Conservation (phyloP, 2,329 filamentous ascomycete genomes). For the Thermothelomyces thermophilus region DNA sequence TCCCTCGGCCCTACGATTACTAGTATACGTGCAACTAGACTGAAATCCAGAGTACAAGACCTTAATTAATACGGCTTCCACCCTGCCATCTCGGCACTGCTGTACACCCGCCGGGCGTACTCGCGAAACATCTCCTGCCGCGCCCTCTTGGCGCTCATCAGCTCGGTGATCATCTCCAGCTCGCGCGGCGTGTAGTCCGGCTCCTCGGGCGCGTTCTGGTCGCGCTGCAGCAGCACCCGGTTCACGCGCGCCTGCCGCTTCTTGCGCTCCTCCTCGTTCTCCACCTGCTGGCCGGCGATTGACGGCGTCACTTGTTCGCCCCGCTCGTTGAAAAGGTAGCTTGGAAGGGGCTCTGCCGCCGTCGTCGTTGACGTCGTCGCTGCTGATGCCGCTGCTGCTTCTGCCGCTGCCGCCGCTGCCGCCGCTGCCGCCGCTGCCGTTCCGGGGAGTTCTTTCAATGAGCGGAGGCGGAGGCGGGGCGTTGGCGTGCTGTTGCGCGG, state of each 20-base stretch:
- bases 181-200: constrained; percentile 30
- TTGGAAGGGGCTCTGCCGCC: constrained; percentile 30
- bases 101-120: constrained; percentile 15
- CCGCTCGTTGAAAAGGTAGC: constrained; percentile 45
- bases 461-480: not conserved
- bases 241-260: constrained; percentile 40
- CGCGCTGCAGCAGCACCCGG: constrained; percentile 36
- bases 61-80: not conserved
- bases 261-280: constrained; percentile 41
- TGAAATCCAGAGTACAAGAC: no score
- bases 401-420: no score
- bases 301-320: constrained; percentile 55
- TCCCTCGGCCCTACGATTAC: no score
- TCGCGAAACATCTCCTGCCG: constrained; percentile 19
- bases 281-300: constrained; percentile 44
- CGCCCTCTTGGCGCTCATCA: constrained; percentile 12
- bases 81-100: not conserved
- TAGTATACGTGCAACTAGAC: no score
- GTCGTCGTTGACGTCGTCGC: not conserved
- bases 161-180: constrained; percentile 17
- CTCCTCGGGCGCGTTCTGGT: constrained; percentile 41
- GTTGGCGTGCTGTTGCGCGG: constrained; percentile 36
- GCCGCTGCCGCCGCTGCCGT: no score
- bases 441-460: not conserved
- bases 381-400: no score